Conservation (phyloP, 2,329 filamentous ascomycete species). For the Grosmannia huntii region DNA sequence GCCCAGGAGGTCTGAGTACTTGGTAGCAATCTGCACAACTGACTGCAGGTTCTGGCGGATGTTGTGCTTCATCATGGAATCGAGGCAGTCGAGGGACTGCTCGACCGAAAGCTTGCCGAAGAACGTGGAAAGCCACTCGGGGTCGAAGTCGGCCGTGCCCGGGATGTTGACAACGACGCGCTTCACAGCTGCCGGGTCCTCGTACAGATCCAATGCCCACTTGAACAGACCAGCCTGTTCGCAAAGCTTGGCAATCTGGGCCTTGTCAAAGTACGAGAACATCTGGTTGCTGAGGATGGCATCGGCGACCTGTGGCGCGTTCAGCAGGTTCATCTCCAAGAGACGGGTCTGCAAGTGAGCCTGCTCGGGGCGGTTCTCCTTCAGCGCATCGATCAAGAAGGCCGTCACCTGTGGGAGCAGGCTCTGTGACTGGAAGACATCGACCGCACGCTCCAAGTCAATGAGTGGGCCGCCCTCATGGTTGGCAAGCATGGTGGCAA, state of each 20-base stretch:
- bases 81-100: slow-evolving; percentile 83
- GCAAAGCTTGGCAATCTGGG: slow-evolving; percentile 77
- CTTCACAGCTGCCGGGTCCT: slow-evolving; percentile 82
- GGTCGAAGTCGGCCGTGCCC: slow-evolving; percentile 69
- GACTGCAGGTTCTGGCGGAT: slow-evolving; percentile 94
- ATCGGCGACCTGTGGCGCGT: slow-evolving; percentile 93
- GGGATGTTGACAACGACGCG: slow-evolving; percentile 75
- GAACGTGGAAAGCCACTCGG: slow-evolving; percentile 84
- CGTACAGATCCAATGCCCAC: slow-evolving; percentile 86
- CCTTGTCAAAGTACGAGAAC: slow-evolving; percentile 94
- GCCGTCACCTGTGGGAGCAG: slow-evolving; percentile 97
- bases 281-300: slow-evolving; percentile 97
- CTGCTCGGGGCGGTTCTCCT: slow-evolving; percentile 90
- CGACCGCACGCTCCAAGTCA: slow-evolving; percentile 87
- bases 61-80: slow-evolving; percentile 93
- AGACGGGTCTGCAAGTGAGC: slow-evolving; percentile 86
- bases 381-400: slow-evolving; percentile 91
- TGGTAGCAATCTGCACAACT: slow-evolving; percentile 90
- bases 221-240: slow-evolving; percentile 82
- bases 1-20: slow-evolving; percentile 91
- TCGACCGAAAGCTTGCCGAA: slow-evolving; percentile 93
- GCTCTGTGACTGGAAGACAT: slow-evolving; percentile 95
- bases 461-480: slow-evolving; percentile 77
- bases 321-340: slow-evolving; percentile 94
- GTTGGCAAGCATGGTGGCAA: slow-evolving; percentile 83